Conservation (phyloP, 495 filamentous ascomycete genomes). For the Pyronema domesticum region DNA sequence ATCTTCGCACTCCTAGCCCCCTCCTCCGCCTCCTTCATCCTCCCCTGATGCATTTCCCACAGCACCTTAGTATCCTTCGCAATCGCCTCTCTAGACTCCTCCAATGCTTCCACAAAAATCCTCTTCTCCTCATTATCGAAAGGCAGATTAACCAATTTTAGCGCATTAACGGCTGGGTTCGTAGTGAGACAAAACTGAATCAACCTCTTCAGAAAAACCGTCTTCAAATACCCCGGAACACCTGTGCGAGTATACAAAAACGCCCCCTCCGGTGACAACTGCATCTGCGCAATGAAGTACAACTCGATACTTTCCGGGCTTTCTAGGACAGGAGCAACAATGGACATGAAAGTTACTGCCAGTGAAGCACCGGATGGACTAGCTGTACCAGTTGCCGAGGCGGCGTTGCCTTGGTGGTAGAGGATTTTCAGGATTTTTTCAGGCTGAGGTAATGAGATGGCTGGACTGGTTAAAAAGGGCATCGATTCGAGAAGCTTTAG, state of each 20-base stretch:
- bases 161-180: constrained; percentile 13
- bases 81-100: constrained; percentile 3
- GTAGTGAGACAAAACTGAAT: constrained; percentile 6
- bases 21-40: constrained; percentile 11
- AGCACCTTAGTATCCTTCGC: constrained; percentile 22
- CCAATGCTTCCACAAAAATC: constrained; percentile 12
- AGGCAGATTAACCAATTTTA: constrained; percentile 19
- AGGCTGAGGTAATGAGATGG: not conserved
- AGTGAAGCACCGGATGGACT: not conserved
- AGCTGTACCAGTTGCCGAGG: too few species aligned
- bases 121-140: constrained; percentile 15
- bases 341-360: not conserved
- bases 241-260: constrained; percentile 19
- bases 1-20: constrained; percentile 10
- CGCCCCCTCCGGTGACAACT: constrained; percentile 12
- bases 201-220: constrained; percentile 9
- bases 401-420: not conserved
- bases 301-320: constrained; percentile 11
- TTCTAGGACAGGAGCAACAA: constrained; percentile 9
- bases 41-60: constrained; percentile 16
- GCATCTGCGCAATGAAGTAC: constrained; percentile 13
- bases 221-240: constrained; percentile 8
- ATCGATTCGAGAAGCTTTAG: constrained; percentile 1
- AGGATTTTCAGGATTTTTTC: not conserved
- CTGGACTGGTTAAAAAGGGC: not conserved